A percentile compares a stretch with the other conserved stretches of the same genome.
These are phyloP conservation scores for Phoenix roebelenii DNA, from an alignment of 176 grass and related monocot genomes.

Conservation along the genomic window DNA sequence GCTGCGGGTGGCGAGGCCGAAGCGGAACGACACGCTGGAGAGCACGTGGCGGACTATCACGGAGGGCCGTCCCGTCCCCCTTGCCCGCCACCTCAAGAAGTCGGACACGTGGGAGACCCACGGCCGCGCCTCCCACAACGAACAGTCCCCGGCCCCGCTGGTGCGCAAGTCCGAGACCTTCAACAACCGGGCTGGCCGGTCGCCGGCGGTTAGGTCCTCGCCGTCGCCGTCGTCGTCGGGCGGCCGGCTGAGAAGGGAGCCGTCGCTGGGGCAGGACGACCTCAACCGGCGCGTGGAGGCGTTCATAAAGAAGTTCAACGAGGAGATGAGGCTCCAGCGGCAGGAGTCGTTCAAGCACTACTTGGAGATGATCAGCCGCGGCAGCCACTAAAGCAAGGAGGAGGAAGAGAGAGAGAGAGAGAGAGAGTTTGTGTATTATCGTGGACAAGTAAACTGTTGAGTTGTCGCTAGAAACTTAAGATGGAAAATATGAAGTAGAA, in stretches of 20 bases:
- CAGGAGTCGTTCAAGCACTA: constrained; percentile 85
- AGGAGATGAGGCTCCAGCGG: constrained; percentile 94
- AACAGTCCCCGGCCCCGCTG: neutral
- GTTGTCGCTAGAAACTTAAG: too few species aligned
- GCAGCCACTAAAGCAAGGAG: constrained; percentile 28
- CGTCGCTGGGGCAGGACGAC: constrained; percentile 85
- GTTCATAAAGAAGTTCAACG: constrained; percentile 97
- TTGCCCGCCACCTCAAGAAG: constrained; percentile 90
- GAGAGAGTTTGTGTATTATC: too few species aligned
- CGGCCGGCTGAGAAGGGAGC: constrained; percentile 40
- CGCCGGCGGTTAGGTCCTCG: neutral
- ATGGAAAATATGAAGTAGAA: too few species aligned
- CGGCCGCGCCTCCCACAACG: neutral
- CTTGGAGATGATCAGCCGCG: constrained; percentile 59
- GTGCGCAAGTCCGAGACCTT: constrained; percentile 87
- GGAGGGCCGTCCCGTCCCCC: constrained; percentile 57
- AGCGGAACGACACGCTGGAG: constrained; percentile 74
- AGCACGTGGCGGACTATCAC: constrained; percentile 97
- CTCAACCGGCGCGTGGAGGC: constrained; percentile 83
- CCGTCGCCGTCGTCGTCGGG: neutral
- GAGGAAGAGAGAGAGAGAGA: too few species aligned
- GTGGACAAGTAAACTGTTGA: too few species aligned
- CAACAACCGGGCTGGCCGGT: constrained; percentile 12
- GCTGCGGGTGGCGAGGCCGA: constrained; percentile 52
- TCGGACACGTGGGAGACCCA: constrained; percentile 76